Evolutionary conservation across 2,329 filamentous ascomycete genomes (phyloP), one percentile per base, ranked within the genome.

Genomic region (Colletotrichum acutatum): DNA sequence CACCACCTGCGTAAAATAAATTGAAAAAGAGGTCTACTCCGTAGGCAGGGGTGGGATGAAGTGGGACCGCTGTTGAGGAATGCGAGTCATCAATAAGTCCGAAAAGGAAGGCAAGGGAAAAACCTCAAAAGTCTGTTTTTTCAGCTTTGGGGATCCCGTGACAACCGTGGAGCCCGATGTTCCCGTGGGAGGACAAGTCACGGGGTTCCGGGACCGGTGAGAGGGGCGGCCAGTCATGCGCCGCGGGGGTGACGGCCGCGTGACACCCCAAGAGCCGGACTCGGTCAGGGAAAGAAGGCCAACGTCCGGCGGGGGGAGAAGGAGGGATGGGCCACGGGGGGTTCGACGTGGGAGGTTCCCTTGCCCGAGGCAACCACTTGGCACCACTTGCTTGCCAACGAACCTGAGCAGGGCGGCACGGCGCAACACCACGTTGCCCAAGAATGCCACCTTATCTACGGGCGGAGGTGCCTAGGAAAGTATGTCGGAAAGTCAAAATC

Each of bases 201-300:
- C 28, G 66, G 68, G 59, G 32, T 64, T 69, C 66, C 59, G 70
- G 70, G 60, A 72, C 70, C 70, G 70, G 70, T 72, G 70, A 72
- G 49, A 70, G 59, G 66, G 28, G 56, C 62, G 60, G 70, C 66
- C 66, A 72, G 66, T 72, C 70, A 72, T 72, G 70, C 70, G 66
- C 66, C 70, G 70, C 49, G 60, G 60, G 59, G 54, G 42, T 49
- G 34, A 49, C 60, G 66, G 66, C 70, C 70, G 66, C 70, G 66
- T 72, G 70, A 72, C 70, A 70, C 53, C 42, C 62, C 46, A 69
- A 69, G 67, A 65, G 34, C 66, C 70, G 70, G 70, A 60, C 60
- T 70, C 70, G 70, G 70, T 69, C 66, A 69, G 34, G 59, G 66
- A 54, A 69, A 60, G 32, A 53, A 53, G 52, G 60, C 11, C 42